Conservation (phyloP, 2,329 filamentous ascomycete species). For the Sclerotinia spermophila region DNA sequence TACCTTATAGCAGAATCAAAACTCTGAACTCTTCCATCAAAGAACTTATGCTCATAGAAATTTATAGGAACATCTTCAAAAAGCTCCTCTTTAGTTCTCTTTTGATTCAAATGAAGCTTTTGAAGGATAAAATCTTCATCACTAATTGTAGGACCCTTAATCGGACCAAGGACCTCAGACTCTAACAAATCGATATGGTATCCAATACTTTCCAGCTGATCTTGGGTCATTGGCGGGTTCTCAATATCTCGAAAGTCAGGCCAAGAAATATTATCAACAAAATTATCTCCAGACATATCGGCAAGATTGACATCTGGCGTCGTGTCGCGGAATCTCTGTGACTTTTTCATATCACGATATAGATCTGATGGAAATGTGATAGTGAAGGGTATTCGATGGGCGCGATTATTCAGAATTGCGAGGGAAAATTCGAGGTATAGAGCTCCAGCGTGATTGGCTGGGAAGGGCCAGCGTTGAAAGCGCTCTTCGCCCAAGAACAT, state of each 20-base stretch:
- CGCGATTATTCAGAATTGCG: not conserved
- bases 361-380: not conserved
- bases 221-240: not conserved
- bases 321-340: not conserved
- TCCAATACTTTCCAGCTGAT: not conserved
- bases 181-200: not conserved
- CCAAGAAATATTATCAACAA: not conserved
- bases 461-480: not conserved
- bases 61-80: not conserved
- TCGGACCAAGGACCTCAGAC: not conserved
- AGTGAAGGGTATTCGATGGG: not conserved
- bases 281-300: not conserved
- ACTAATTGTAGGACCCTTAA: not conserved
- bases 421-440: not conserved
- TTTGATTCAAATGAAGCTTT: not conserved
- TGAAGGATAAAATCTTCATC: not conserved
- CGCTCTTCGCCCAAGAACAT: not conserved
- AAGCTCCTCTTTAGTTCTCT: not conserved
- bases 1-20: not conserved
- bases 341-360: not conserved
- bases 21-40: not conserved
- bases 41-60: not conserved
- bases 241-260: not conserved
- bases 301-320: conserved; percentile 3
- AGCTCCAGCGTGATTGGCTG: not conserved